Evolutionary conservation across 345 rosid genomes (phyloP).

Genomic region (Boechera retrofracta): DNA sequence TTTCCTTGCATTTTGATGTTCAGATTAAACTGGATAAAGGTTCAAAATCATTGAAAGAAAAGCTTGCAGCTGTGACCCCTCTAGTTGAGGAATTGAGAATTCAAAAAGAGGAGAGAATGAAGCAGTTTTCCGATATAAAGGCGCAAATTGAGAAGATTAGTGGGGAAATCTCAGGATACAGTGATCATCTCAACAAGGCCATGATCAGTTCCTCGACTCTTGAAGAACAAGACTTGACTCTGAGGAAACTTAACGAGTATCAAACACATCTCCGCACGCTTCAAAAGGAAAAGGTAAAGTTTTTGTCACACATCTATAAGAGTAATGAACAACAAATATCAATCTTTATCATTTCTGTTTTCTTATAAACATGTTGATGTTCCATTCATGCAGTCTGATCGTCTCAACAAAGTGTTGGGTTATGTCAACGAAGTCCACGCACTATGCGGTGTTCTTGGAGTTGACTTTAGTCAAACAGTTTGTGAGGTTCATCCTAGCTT

Average conservation of each 20-base stretch:
- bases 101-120: conserved; percentile 81
- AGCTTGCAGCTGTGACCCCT: conserved; percentile 79
- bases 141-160: conserved; percentile 81
- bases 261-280: conserved; percentile 78
- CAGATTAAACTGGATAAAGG: conserved; percentile 67
- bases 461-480: conserved; percentile 82
- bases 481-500: conserved; percentile 94
- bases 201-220: conserved; percentile 53
- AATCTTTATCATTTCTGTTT: background rate
- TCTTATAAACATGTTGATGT: background rate
- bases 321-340: background rate
- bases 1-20: conserved; percentile 26
- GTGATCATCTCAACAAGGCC: conserved; percentile 48
- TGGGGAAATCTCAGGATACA: conserved; percentile 79
- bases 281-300: conserved; percentile 82
- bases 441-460: conserved; percentile 82
- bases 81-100: conserved; percentile 74
- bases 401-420: conserved; percentile 78
- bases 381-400: conserved; percentile 75
- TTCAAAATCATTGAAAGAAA: conserved; percentile 68
- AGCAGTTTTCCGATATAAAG: conserved; percentile 75
- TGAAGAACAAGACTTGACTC: conserved; percentile 83
- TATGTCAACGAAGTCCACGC: conserved; percentile 83
- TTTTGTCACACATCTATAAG: background rate
- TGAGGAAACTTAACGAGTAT: conserved; percentile 82